Conservation (phyloP, 176 grass and related monocot species). For the Olyra latifolia region DNA sequence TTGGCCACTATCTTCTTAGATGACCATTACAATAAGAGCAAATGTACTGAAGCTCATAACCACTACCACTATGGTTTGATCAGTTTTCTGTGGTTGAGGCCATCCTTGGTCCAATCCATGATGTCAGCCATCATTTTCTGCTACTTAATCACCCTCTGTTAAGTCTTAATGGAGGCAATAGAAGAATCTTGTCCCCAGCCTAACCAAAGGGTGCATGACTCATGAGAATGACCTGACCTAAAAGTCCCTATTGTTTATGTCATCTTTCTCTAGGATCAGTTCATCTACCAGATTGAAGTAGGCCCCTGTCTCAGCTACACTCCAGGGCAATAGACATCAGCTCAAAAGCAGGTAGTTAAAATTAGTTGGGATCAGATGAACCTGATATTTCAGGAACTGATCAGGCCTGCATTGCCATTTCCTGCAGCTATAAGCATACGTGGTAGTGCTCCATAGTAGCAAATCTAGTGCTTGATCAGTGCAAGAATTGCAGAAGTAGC, state of each 20-base stretch:
- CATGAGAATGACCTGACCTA: conserved; percentile 28
- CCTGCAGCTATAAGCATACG: neutral
- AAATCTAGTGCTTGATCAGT: neutral
- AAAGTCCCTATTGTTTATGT: conserved; percentile 5
- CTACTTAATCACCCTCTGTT: neutral
- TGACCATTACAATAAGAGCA: neutral
- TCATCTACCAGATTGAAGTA: conserved; percentile 54
- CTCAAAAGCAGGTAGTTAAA: conserved; percentile 40
- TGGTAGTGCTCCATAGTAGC: neutral
- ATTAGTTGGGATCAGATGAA: conserved; percentile 36
- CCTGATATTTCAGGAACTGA: neutral
- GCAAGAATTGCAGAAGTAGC: neutral
- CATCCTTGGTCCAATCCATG: conserved; percentile 13
- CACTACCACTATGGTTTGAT: conserved; percentile 16
- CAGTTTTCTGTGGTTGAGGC: neutral
- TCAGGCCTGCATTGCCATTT: conserved; percentile 7
- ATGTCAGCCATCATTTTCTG: conserved; percentile 39
- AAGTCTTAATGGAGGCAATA: conserved; percentile 31
- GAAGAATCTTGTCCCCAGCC: conserved; percentile 24
- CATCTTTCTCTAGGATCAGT: conserved; percentile 39
- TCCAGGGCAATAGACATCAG: conserved; percentile 32
- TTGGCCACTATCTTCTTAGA: neutral
- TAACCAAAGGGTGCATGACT: neutral
- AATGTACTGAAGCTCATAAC: conserved; percentile 24
- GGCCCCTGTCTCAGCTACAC: conserved; percentile 17